Percentiles rank a stretch among this genome's conserved stretches.
phyloP scores from a whole-genome alignment of 192 early-diverging fungal genomes.

The Entophlyctis helioformis region DNA sequence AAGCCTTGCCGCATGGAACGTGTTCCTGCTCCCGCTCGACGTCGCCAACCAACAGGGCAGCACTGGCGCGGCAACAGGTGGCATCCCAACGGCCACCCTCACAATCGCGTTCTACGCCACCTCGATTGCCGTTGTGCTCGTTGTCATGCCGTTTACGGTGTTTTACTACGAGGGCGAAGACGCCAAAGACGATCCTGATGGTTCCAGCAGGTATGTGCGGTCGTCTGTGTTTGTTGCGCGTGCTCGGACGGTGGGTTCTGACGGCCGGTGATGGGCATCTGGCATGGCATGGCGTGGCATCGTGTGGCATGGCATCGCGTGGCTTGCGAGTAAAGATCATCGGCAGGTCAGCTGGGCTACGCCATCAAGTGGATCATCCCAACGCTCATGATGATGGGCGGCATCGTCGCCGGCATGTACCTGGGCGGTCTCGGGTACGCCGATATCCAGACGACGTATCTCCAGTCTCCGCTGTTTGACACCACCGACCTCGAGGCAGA shows the following conservation, averaged over 20 bases:
- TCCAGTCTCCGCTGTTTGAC: constrained; percentile 4
- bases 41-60: constrained; percentile 44
- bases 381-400: constrained; percentile 27
- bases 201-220: no score
- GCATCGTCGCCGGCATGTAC: constrained; percentile 29
- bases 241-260: no score
- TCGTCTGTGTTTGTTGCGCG: no score
- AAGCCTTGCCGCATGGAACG: constrained; percentile 34
- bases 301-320: constrained; percentile 7
- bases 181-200: constrained; percentile 29
- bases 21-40: constrained; percentile 51
- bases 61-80: constrained; percentile 8
- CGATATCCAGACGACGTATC: constrained; percentile 14
- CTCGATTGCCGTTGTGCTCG: constrained; percentile 27
- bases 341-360: constrained; percentile 25
- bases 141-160: constrained; percentile 44
- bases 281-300: no score
- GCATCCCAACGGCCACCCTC: constrained; percentile 39
- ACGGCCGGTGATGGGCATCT: no score
- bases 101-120: constrained; percentile 35
- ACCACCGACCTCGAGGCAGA: constrained; percentile 6
- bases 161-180: constrained; percentile 53
- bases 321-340: background rate
- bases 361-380: constrained; percentile 46
- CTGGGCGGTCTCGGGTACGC: constrained; percentile 33